These are phyloP conservation scores for Schizosaccharomyces cryophilus DNA, from an alignment of 805 yeast genomes.

Conservation along the genomic window DNA sequence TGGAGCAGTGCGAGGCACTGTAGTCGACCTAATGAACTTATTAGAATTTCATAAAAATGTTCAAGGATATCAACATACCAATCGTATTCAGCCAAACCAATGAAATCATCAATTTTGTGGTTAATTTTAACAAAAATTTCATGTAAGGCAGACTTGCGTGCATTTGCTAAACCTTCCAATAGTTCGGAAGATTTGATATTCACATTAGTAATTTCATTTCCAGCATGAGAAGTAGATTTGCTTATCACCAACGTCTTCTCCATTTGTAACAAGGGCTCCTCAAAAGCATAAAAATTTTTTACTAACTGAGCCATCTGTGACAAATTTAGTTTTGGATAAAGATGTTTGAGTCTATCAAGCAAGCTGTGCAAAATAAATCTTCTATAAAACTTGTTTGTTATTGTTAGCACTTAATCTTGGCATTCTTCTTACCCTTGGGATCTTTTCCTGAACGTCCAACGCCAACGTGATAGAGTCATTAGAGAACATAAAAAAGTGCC, in stretches of 20 bases:
- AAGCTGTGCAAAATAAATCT: constrained; percentile 11
- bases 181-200: constrained; percentile 5
- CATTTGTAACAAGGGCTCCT: constrained; percentile 16
- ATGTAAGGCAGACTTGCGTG: constrained; percentile 50
- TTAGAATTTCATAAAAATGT: not conserved
- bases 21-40: constrained; percentile 10
- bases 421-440: not conserved
- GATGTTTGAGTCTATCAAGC: constrained; percentile 44
- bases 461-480: constrained; percentile 31
- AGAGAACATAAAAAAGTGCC: constrained; percentile 38
- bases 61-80: constrained; percentile 22
- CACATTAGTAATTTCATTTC: not conserved
- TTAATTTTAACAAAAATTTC: constrained; percentile 67
- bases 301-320: constrained; percentile 61
- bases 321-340: constrained; percentile 41
- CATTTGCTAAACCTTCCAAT: constrained; percentile 11
- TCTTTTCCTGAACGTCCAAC: constrained; percentile 7
- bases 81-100: constrained; percentile 67
- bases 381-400: not conserved
- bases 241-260: constrained; percentile 4
- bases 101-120: constrained; percentile 46
- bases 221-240: not conserved
- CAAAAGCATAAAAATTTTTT: constrained; percentile 30
- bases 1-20: constrained; percentile 29
- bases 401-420: not conserved